A percentile compares a stretch with the other conserved stretches of the same genome.
Conservation (phyloP, 139 green algal genomes). For the Tetratostichococcus sp. region DNA sequence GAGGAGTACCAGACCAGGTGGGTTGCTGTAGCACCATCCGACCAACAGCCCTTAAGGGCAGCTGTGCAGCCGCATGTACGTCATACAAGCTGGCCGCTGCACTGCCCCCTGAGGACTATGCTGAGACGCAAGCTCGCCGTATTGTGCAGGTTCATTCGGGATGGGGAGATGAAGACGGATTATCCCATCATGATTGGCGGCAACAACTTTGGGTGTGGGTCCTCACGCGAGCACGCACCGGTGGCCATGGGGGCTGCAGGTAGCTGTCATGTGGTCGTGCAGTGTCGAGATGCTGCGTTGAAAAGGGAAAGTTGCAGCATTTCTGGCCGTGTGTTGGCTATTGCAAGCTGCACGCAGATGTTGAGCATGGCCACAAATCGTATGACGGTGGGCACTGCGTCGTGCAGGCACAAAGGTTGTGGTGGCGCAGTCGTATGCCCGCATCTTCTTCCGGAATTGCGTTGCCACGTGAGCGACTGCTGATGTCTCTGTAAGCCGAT, state of each 20-base stretch:
- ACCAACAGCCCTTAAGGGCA: too few species aligned
- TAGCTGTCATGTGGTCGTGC: too few species aligned
- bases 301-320: neutral
- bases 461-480: constrained; percentile 76
- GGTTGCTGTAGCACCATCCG: neutral
- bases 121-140: too few species aligned
- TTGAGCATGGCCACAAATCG: too few species aligned
- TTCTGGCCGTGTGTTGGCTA: neutral
- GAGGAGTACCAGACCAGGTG: constrained; percentile 58
- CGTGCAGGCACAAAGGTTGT: constrained; percentile 58
- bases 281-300: neutral
- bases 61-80: too few species aligned
- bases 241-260: constrained; percentile 83
- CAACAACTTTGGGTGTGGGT: constrained; percentile 93
- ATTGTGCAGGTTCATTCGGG: constrained; percentile 53
- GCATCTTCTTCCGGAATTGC: constrained; percentile 97
- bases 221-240: constrained; percentile 87
- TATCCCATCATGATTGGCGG: constrained; percentile 90
- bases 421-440: constrained; percentile 89
- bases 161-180: constrained; percentile 86
- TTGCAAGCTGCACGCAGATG: too few species aligned
- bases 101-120: neutral
- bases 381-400: too few species aligned
- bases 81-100: too few species aligned
- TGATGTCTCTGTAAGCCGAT: too few species aligned